phyloP scores from a whole-genome alignment of 2,329 filamentous ascomycete species.

The Xylariaceae sp. region DNA sequence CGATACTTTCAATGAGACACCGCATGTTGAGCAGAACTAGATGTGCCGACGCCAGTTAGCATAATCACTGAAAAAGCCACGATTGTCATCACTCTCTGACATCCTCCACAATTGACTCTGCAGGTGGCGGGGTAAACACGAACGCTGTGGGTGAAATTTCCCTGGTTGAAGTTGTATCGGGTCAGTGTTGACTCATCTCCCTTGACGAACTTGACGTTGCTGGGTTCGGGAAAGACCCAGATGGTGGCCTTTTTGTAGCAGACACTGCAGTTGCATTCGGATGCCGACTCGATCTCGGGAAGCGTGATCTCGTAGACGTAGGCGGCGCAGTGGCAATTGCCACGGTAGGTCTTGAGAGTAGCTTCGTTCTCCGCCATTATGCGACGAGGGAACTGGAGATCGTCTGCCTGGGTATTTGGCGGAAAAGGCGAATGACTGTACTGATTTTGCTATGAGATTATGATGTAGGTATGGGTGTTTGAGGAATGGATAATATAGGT shows the following conservation, averaged over 20 bases:
- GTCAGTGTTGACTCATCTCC: conserved; percentile 38
- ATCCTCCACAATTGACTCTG: neutral
- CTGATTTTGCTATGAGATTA: neutral
- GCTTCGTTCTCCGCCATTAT: conserved; percentile 22
- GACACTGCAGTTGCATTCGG: conserved; percentile 63
- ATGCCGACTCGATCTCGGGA: conserved; percentile 52
- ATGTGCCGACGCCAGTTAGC: neutral
- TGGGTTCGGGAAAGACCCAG: conserved; percentile 29
- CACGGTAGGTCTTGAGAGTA: conserved; percentile 41
- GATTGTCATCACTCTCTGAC: neutral
- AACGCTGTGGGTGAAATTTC: conserved; percentile 40
- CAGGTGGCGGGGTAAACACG: neutral
- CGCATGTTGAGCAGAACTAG: conserved; percentile 50
- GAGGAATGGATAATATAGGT: neutral
- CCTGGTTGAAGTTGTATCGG: conserved; percentile 32
- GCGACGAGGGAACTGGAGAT: neutral
- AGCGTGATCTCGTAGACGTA: conserved; percentile 47
- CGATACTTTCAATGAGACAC: conserved; percentile 36
- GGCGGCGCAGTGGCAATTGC: conserved; percentile 53
- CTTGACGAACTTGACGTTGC: conserved; percentile 41
- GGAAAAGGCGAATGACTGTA: neutral
- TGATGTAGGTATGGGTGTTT: neutral
- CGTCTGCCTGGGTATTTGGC: neutral
- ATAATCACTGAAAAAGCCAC: neutral
- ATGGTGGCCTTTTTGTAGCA: conserved; percentile 48